Evolutionary conservation across 352 stramenopile species (phyloP), one percentile per base, ranked within the genome.

Genomic region (Pythium periplocum): DNA sequence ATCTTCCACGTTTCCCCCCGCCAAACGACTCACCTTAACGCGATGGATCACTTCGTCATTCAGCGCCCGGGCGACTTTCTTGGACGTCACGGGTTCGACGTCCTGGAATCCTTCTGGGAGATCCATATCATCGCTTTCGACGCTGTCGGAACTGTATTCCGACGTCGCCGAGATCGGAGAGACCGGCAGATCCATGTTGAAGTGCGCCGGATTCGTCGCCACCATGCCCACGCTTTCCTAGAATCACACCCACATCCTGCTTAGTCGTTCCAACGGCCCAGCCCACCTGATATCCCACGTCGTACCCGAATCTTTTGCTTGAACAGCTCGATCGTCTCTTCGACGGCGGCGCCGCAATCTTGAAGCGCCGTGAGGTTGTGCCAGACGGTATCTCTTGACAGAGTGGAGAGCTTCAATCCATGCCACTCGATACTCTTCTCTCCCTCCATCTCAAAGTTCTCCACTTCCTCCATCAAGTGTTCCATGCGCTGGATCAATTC

Each of bases 31-130:
- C 44, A 80, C 73, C 70, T 65, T 56, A 4, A 95, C 79, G 11
- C 84, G 68, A 12, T 73, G 56, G 0, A 83, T 89, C 51, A 95
- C 84, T 48, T 89, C 55, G 32, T 92, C 84, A 44, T 95, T 95
- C 2, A 95, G 68, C 2, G 73, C 75, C 2, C 84, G 67, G 2
- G 80, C 83, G 8, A 75, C 74, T 52, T 92, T 88, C 46, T 85
- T 83, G 8, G 81, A 76, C 48, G 72, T 83, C 2, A 95, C 83
- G 0, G 84, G 84, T 17, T 78, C 72, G 8, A 95, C 83, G 47
- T 95, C 84, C 48, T 87, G 68, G 44, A 91, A 89, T 5, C 37
- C 47, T 3, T 66, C 65, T 9, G 69, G 53, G n/a, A 68, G 10
- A 4, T 83, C 75, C 34, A 85, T 70, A 2, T 78, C 66, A 12